These are phyloP conservation scores for Tilletia setariae DNA, from an alignment of 1,284 basidiomycete species.

Conservation along the genomic window DNA sequence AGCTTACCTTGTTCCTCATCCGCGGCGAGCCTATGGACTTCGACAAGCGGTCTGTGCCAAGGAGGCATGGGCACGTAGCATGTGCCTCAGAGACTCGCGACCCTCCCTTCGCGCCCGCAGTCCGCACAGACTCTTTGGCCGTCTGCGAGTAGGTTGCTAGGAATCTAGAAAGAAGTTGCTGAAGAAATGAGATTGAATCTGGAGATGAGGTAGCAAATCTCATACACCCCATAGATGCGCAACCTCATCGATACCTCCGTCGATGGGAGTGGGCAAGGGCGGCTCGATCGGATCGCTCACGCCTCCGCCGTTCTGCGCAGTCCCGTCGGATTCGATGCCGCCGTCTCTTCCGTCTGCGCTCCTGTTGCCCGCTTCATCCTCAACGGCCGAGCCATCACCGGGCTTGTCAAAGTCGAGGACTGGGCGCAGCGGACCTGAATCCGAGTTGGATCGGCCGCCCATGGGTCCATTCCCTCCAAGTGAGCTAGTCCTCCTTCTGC, in stretches of 20 bases:
- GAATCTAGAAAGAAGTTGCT: no score
- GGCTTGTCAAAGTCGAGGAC: slow-evolving; percentile 35
- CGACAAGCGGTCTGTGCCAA: no score
- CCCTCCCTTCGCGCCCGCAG: no score
- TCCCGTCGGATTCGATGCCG: not conserved
- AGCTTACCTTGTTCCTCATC: no score
- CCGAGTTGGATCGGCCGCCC: slow-evolving; percentile 28
- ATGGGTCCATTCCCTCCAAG: not conserved
- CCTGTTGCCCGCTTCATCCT: slow-evolving; percentile 28
- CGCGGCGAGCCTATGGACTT: no score
- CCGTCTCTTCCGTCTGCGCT: slow-evolving; percentile 23
- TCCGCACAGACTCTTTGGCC: no score
- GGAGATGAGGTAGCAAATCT: not conserved
- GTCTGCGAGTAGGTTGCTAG: no score
- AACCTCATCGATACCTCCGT: slow-evolving; percentile 41
- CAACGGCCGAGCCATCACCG: slow-evolving; percentile 32
- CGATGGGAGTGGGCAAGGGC: slow-evolving; percentile 28
- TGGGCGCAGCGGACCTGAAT: slow-evolving; percentile 35
- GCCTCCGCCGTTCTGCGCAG: not conserved
- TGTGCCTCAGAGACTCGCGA: no score
- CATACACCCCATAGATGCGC: slow-evolving; percentile 12
- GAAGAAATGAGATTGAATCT: not conserved
- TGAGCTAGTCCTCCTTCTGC: not conserved
- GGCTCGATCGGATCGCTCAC: slow-evolving; percentile 10
- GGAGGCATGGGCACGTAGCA: no score